These are phyloP conservation scores for Ramularia endophylla DNA, from an alignment of 2,329 filamentous ascomycete genomes.

Conservation along the genomic window DNA sequence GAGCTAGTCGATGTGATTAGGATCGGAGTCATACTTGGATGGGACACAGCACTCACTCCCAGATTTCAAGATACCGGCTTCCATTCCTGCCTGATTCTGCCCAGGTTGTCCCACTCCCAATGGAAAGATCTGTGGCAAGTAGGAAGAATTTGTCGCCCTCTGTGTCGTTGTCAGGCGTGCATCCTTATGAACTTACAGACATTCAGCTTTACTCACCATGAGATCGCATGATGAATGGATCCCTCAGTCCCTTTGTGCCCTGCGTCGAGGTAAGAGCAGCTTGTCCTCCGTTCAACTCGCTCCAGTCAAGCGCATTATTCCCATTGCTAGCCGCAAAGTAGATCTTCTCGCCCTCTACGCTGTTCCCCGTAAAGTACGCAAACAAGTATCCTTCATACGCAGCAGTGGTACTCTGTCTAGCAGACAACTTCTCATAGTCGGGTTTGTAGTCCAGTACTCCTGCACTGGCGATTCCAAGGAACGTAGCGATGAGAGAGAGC, in stretches of 20 bases:
- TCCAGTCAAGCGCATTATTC: conserved; percentile 49
- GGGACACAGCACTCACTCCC: conserved; percentile 43
- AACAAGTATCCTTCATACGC: conserved; percentile 43
- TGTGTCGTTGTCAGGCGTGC: neutral
- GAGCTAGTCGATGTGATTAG: conserved; percentile 31
- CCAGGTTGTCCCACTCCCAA: conserved; percentile 51
- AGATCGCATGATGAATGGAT: conserved; percentile 50
- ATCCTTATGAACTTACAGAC: neutral
- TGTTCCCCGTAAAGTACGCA: conserved; percentile 47
- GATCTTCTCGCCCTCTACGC: conserved; percentile 46
- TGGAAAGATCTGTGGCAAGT: conserved; percentile 49
- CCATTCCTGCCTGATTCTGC: conserved; percentile 42
- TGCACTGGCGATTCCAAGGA: too few relatives aligned
- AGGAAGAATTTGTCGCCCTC: conserved; percentile 49
- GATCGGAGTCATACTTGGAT: too few relatives aligned
- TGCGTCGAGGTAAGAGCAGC: conserved; percentile 42
- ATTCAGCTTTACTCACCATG: conserved; percentile 9
- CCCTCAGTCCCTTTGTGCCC: conserved; percentile 47
- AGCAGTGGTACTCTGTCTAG: neutral
- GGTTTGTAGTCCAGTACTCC: too few relatives aligned
- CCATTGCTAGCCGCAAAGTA: conserved; percentile 48
- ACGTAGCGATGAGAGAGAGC: too few relatives aligned
- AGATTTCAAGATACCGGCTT: conserved; percentile 48
- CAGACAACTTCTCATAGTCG: too few relatives aligned
- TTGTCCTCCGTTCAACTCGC: conserved; percentile 44